Evolutionary conservation across 768 basidiomycete species (phyloP).

Genomic region (Russula griseocarnosa): DNA sequence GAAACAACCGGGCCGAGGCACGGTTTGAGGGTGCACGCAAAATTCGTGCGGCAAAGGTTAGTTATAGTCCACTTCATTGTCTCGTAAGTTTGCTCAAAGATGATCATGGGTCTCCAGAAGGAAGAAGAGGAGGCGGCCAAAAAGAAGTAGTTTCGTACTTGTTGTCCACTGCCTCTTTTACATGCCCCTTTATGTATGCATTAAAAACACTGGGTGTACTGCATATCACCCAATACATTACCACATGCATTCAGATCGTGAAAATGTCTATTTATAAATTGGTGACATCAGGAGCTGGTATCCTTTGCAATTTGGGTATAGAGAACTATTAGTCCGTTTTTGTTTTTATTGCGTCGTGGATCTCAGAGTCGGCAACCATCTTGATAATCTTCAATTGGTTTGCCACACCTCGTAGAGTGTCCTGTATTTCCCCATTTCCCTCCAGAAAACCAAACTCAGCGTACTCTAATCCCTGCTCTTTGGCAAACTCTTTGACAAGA

Average conservation of each 20-base stretch:
- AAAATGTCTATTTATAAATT: neutral
- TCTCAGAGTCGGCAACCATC: constrained; percentile 75
- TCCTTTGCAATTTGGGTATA: neutral
- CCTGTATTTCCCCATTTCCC: constrained; percentile 80
- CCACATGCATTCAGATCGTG: constrained; percentile 1
- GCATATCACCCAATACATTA: constrained; percentile 33
- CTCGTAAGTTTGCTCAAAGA: constrained; percentile 26
- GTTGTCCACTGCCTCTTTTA: constrained; percentile 26
- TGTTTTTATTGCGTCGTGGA: constrained; percentile 55
- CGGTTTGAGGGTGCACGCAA: constrained; percentile 88
- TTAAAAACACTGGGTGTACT: constrained; percentile 37
- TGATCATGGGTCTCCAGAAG: constrained; percentile 47
- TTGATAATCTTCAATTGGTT: constrained; percentile 81
- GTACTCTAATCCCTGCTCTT: constrained; percentile 79
- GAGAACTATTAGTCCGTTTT: constrained; percentile 32
- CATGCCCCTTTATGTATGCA: constrained; percentile 34
- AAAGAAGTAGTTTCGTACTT: constrained; percentile 63
- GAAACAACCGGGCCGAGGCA: constrained; percentile 73
- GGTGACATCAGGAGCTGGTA: constrained; percentile 1
- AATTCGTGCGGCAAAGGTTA: constrained; percentile 77
- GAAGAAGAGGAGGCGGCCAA: constrained; percentile 90
- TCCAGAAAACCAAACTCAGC: constrained; percentile 87
- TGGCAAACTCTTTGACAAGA: constrained; percentile 83
- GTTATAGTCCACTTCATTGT: constrained; percentile 32
- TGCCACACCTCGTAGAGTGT: constrained; percentile 80